Evolutionary conservation across 192 early-diverging fungal species (phyloP), one percentile per base, ranked within the genome.

Genomic region (Rhizophlyctis rosea): DNA sequence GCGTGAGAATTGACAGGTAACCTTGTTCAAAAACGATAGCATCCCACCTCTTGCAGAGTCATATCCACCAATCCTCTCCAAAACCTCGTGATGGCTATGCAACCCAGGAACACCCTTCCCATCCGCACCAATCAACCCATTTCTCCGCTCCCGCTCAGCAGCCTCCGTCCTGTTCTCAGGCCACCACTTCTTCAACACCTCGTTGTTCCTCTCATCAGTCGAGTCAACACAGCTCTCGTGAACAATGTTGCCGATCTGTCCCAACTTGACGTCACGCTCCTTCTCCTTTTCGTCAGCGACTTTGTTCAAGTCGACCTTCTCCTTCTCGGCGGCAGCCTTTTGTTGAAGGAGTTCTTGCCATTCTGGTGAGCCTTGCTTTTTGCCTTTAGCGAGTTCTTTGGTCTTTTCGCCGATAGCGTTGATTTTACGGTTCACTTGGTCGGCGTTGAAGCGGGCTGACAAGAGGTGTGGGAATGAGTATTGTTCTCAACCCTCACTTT

Each of bases 401-500:
- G 98, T 94, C 54, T 94, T 81, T 81, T 95, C 95, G 78, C 95
- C 89, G 44, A 94, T 77, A 4, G 86, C 87, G 69, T 99, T 99
- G 72, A 93, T 86, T 64, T 88, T 79, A 70, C 91, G 93, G 82
- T 95, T 97, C 47, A 85, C 72, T 60, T 91, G 83, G 71, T 98
- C 93, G 49, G 93, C 88, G 24, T 83, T 65, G 80, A 92, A 98
- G 51, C 82, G 84, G 51, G 86, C 93, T 95, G 64, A 57, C 0
- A 31, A 56, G 31, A 36, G 25, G 7, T 4, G 24, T 34, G 27
- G 14, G 31, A 9, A 25, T 33, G 24, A 52, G 16, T 52, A 25
- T 52, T 13, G 50, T 7, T 7, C 16, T 52, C 16, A 7, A 7
- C 13, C 11, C 5, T 11, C 13, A 47, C 47, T 47, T 47, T n/a